Percentiles rank a stretch among this genome's conserved stretches.
phyloP scores from a whole-genome alignment of 2,329 filamentous ascomycete genomes.

The Dothideomycetes sp. region DNA sequence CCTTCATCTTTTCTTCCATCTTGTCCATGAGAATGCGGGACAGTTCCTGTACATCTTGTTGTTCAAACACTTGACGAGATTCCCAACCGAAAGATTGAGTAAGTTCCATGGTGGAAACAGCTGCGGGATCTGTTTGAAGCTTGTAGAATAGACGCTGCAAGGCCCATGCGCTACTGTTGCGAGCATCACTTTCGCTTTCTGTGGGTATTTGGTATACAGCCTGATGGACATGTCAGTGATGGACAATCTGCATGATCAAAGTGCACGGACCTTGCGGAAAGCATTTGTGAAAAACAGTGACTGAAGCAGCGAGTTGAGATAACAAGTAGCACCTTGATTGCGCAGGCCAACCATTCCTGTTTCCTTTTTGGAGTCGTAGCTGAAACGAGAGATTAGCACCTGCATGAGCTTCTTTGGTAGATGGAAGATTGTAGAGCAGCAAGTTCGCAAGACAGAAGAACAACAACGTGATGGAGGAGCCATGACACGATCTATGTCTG shows the following conservation, averaged over 20 bases:
- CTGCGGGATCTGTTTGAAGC: slow-evolving; percentile 72
- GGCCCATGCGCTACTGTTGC: slow-evolving; percentile 79
- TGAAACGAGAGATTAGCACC: neutral
- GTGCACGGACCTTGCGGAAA: slow-evolving; percentile 67
- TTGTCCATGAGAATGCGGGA: slow-evolving; percentile 96
- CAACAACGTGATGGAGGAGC: too few species aligned
- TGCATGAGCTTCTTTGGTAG: too few species aligned
- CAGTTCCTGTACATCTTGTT: slow-evolving; percentile 95
- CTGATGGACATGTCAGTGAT: slow-evolving; percentile 33
- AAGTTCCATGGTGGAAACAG: slow-evolving; percentile 84
- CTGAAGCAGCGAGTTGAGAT: slow-evolving; percentile 42
- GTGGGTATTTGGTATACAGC: slow-evolving; percentile 97
- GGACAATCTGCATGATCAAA: neutral
- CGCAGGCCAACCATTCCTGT: slow-evolving; percentile 94
- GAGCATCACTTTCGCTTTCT: slow-evolving; percentile 66
- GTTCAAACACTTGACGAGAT: slow-evolving; percentile 93
- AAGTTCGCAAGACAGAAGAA: too few species aligned
- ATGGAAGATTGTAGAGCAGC: too few species aligned
- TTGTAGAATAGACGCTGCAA: slow-evolving; percentile 92
- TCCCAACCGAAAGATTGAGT: slow-evolving; percentile 98
- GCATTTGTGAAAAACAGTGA: slow-evolving; percentile 55
- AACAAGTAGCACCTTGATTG: slow-evolving; percentile 76
- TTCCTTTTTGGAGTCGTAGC: slow-evolving; percentile 97
- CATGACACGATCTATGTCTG: too few species aligned
- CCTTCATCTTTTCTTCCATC: slow-evolving; percentile 97